Conservation (phyloP, 768 basidiomycete species). For the Tulasnella sp. region DNA sequence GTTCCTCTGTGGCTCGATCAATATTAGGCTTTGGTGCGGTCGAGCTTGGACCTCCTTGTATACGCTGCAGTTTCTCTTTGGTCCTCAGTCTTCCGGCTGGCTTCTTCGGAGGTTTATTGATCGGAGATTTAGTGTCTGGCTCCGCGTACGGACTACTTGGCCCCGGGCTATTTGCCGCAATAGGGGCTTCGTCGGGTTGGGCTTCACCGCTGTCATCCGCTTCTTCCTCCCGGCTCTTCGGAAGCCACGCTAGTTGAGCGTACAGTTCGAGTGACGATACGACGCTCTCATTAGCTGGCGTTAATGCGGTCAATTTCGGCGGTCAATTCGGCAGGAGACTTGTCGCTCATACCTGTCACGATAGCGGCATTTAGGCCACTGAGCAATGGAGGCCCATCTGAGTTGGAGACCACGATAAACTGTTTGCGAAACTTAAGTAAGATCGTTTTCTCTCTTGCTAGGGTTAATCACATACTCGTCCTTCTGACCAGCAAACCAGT, state of each 20-base stretch:
- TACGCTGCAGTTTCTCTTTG: not conserved
- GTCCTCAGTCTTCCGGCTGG: not conserved
- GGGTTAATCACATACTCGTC: slow-evolving; percentile 3
- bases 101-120: not conserved
- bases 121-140: not conserved
- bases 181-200: not conserved
- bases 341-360: slow-evolving; percentile 8
- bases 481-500: slow-evolving; percentile 12
- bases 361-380: slow-evolving; percentile 21
- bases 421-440: not conserved
- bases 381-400: not conserved
- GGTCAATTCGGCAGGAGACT: slow-evolving; percentile 24
- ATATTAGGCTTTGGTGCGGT: not conserved
- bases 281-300: slow-evolving; percentile 17
- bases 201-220: slow-evolving; percentile 24
- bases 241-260: slow-evolving; percentile 41
- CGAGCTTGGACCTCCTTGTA: not conserved
- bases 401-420: not conserved
- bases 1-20: not conserved
- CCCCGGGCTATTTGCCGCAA: not conserved
- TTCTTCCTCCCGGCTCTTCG: slow-evolving; percentile 43
- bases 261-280: slow-evolving; percentile 51
- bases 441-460: slow-evolving; percentile 23
- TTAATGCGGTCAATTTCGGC: slow-evolving; percentile 38
- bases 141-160: not conserved